Evolutionary conservation across 805 yeast genomes (phyloP).

Genomic region (Alloascoidea hylecoeti): DNA sequence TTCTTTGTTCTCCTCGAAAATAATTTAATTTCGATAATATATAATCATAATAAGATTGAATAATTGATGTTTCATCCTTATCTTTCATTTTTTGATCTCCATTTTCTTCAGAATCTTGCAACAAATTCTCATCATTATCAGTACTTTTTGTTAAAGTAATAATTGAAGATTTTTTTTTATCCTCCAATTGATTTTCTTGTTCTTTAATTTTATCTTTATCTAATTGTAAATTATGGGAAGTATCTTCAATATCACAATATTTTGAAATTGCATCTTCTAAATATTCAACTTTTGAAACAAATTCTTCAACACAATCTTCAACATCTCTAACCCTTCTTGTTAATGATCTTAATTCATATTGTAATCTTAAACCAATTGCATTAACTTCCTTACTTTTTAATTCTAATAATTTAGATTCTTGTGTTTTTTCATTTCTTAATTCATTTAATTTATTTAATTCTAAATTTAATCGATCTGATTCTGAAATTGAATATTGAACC

Average conservation of each 20-base stretch:
- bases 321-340: constrained; percentile 52
- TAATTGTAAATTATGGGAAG: constrained; percentile 1
- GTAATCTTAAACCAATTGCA: constrained; percentile 41
- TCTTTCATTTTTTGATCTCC: too few relatives aligned
- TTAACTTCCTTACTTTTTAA: constrained; percentile 33
- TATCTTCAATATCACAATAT: neutral
- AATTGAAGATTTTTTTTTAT: too few relatives aligned
- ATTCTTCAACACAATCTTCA: constrained; percentile 39
- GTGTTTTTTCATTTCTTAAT: constrained; percentile 9
- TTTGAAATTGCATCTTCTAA: constrained; percentile 14
- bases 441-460: constrained; percentile 12
- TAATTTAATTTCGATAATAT: too few relatives aligned
- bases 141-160: too few relatives aligned
- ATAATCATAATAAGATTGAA: too few relatives aligned
- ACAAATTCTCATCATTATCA: too few relatives aligned
- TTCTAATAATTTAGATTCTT: constrained; percentile 14
- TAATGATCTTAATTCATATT: constrained; percentile 50
- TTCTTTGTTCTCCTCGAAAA: too few relatives aligned
- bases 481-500: constrained; percentile 7
- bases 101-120: too few relatives aligned
- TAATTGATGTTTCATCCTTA: too few relatives aligned
- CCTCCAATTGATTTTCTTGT: too few relatives aligned
- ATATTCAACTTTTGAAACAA: constrained; percentile 21
- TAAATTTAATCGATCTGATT: constrained; percentile 11
- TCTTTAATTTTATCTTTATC: too few relatives aligned